Percentiles rank a stretch among this genome's conserved stretches.
phyloP scores from a whole-genome alignment of 2,329 filamentous ascomycete genomes.

The Lecanicillium sp. region DNA sequence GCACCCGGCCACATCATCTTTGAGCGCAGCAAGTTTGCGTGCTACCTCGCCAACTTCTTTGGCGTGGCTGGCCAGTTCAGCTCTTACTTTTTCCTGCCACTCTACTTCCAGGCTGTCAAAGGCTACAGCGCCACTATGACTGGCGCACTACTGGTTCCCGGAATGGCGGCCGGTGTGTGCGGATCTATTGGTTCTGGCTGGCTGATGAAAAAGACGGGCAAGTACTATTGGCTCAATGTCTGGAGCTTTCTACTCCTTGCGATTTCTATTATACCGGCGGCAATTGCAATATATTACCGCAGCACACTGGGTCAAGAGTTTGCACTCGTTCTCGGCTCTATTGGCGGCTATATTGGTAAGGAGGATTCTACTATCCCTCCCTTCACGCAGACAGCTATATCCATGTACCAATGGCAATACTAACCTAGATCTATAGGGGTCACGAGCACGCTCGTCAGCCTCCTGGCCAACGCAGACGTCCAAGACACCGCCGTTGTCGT shows the following conservation, averaged over 20 bases:
- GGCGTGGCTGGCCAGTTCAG: conserved; percentile 50
- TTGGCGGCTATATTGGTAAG: conserved; percentile 30
- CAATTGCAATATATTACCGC: conserved; percentile 41
- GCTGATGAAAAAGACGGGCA: conserved; percentile 62
- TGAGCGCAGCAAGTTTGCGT: conserved; percentile 56
- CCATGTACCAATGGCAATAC: too few relatives aligned
- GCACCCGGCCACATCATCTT: conserved; percentile 69
- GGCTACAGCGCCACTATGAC: conserved; percentile 55
- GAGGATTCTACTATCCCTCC: too few relatives aligned
- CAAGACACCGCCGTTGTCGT: conserved; percentile 68
- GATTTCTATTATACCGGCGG: conserved; percentile 46
- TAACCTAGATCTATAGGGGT: too few relatives aligned
- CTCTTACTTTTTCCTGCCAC: conserved; percentile 63
- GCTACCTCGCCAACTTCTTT: conserved; percentile 68
- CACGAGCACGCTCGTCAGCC: conserved; percentile 62
- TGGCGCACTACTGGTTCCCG: conserved; percentile 59
- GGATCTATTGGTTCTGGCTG: conserved; percentile 59
- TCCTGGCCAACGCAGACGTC: conserved; percentile 61
- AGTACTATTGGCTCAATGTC: conserved; percentile 63
- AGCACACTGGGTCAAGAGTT: conserved; percentile 45
- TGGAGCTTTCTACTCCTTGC: conserved; percentile 45
- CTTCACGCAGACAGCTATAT: too few relatives aligned
- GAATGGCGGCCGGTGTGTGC: conserved; percentile 51
- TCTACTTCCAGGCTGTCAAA: conserved; percentile 70
- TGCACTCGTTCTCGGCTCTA: conserved; percentile 44